phyloP scores from a whole-genome alignment of 495 filamentous ascomycete species.

The Penicillium pancosmium region DNA sequence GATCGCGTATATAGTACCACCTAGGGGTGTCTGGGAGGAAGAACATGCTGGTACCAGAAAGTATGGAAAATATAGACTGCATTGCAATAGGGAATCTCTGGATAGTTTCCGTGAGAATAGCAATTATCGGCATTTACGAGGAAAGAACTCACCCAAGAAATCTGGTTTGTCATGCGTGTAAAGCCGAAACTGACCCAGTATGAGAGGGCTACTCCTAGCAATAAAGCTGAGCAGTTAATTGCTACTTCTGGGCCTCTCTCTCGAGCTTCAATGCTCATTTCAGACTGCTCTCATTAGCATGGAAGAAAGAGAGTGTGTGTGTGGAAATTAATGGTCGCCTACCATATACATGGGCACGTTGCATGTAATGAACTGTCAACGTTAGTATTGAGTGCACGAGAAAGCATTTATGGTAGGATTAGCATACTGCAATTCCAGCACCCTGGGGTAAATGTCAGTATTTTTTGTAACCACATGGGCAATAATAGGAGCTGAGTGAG shows the following conservation, averaged over 20 bases:
- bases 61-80: slow-evolving; percentile 36
- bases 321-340: not conserved
- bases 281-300: not conserved
- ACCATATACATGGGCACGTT: not conserved
- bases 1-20: slow-evolving; percentile 40
- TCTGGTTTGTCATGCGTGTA: slow-evolving; percentile 26
- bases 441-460: not conserved
- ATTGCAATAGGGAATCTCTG: slow-evolving; percentile 41
- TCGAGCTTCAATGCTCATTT: slow-evolving; percentile 2
- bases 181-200: slow-evolving; percentile 23
- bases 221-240: slow-evolving; percentile 12
- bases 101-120: not conserved
- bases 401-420: not conserved
- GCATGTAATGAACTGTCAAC: not conserved
- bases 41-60: slow-evolving; percentile 28
- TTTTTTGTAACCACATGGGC: not conserved
- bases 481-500: not conserved
- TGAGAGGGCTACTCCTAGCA: slow-evolving; percentile 21
- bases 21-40: slow-evolving; percentile 43
- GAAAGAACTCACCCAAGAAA: slow-evolving; percentile 21
- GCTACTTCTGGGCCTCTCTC: slow-evolving; percentile 22
- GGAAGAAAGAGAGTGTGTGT: not conserved
- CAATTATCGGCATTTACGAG: not conserved
- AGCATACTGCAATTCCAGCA: not conserved
- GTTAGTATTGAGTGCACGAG: not conserved